Evolutionary conservation across 495 filamentous ascomycete genomes (phyloP), one percentile per base, ranked within the genome.

Genomic region (Talaromyces liani): DNA sequence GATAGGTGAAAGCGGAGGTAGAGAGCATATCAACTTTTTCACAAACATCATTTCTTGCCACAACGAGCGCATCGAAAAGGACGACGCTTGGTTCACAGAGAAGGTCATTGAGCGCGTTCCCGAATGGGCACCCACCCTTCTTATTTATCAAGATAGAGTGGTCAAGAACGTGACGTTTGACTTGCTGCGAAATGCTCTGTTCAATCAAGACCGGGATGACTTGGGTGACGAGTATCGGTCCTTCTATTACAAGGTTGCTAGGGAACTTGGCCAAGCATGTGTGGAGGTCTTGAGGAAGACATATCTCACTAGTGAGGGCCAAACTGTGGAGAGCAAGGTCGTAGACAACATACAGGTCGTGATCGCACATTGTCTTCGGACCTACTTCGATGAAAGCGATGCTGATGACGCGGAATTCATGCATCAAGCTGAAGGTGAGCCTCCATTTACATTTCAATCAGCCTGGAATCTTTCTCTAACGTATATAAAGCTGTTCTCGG

Each of bases 91-190:
- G 65, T 81, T 85, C 55, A 66, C 68, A 56, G 69, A 67, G 25
- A 68, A 75, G 36, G 78, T 84, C 10, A 73, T 87, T n/a, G 77
- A 84, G 7, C 78, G 75, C 18, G 71, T 91, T 10, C 79, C 82
- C 0, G 72, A 80, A 36, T 92, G 88, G 87, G 86, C 79, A 1
- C 90, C 91, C 7, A 80, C 85, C 2, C 69, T 94, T 27, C 78
- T 92, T 20, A 82, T 83, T 53, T 88, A 87, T 66, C 80, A 74
- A 18, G 87, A 91, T 47, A 71, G 73, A 12, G 62, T 69, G 3
- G 79, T 90, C 25, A 83, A 84, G 24, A 70, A 73, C 16, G 75
- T 76, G 31, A 84, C 86, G 1, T 79, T 87, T 58, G 75, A 76
- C 4, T 74, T 89, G 57, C 68, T 91, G 36, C 77, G 80, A 31